Base-by-base conservation (phyloP, 345 rosid genomes). In the Cardamine chenopodiifolia region DNA sequence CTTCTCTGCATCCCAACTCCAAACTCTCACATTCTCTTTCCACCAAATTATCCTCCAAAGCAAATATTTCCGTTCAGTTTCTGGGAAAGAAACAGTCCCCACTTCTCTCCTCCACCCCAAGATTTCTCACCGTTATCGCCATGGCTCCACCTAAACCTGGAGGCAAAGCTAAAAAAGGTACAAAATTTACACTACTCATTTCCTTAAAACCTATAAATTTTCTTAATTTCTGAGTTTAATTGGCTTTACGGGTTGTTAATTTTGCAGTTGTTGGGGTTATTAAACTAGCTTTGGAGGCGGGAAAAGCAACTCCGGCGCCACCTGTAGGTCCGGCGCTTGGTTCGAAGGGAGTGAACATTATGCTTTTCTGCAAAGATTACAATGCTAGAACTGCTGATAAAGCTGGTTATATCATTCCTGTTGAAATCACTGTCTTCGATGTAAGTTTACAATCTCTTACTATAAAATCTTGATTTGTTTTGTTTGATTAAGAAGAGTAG, bases 141-240 rank as follows among this genome's bases (percentile, higher is more conserved):
- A 95, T 95, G 99, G 97, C 96, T 79, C 97, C 97, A 7, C 97
- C 99, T 26, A 94, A 94, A 63, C 88, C 93, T 10, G 89, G 89
- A 22, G 93, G 90, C 14, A 91, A 90, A 83, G 44, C 95, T 66
- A 94, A 94, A 81, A 94, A 91, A 84, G 97, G 97, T 89, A 18
- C 45, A 11, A 6, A 17, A 15, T 57, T 57, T 31, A 13, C 48
- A 28, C 26, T 53, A 67, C 71, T 63, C 78, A 20, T 25, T 60
- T 54, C 57, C 44, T 62, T 1, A 5, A 54, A 55, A 54, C 45
- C 37, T 22, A 2, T 1, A 47, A 23, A 26, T 70, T 58, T 6
- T 3, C 19, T 69, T 31, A 34, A 0, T 31, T 18, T 47, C 1
- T 4, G 1, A 4, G 42, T 20, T 66, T 9, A 0, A 53, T 32